Conservation (phyloP, 257 asterid species). For the Lycium ferocissimum region DNA sequence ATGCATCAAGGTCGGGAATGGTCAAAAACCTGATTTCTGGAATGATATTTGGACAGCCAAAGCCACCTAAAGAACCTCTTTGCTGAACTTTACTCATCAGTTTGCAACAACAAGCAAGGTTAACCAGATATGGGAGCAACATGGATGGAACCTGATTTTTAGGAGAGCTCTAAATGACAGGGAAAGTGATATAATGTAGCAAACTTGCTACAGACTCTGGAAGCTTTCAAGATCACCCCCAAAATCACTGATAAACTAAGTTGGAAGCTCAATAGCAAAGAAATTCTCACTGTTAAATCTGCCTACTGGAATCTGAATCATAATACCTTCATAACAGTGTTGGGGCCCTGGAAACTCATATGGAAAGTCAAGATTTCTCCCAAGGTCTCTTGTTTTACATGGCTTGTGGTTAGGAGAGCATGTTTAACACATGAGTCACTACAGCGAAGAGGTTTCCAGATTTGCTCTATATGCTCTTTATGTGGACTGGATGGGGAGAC, state of each 20-base stretch:
- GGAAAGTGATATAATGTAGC: background rate
- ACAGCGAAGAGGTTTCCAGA: background rate
- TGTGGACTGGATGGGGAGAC: background rate
- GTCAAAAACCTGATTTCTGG: too few species aligned
- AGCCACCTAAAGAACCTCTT: too few species aligned
- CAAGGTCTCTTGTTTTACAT: background rate
- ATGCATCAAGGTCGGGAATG: too few species aligned
- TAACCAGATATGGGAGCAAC: background rate
- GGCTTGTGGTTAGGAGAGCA: background rate
- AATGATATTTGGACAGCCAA: too few species aligned
- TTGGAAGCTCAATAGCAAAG: background rate
- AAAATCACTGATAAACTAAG: background rate
- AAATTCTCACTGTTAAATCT: slow-evolving; percentile 3
- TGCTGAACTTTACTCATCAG: background rate
- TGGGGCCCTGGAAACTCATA: background rate
- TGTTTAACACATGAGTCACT: background rate
- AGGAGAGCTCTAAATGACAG: background rate
- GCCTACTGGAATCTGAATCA: background rate
- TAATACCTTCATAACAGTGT: background rate
- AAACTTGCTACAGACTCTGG: slow-evolving; percentile 9
- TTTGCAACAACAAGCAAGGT: background rate
- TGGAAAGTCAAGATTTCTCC: slow-evolving; percentile 6
- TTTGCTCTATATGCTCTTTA: background rate
- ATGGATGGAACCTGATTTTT: background rate
- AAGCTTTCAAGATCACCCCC: background rate